Evolutionary conservation across 2,329 filamentous ascomycete species (phyloP).

Genomic region (Thielaviopsis cerberus): DNA sequence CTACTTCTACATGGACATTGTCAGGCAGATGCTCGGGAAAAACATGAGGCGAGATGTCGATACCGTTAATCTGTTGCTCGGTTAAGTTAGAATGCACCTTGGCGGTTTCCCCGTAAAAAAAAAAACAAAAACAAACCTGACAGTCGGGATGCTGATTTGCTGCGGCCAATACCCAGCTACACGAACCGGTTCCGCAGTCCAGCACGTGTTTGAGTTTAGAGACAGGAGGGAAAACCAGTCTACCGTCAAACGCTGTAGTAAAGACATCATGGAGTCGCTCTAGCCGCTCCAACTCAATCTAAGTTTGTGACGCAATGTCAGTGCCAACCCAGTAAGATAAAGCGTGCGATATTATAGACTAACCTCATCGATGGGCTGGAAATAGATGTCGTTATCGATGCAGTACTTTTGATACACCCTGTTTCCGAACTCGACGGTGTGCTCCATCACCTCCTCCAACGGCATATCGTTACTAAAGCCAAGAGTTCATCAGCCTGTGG

Average conservation of each 20-base stretch:
- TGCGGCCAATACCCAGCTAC: conserved; percentile 2
- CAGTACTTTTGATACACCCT: background rate
- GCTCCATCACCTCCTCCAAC: background rate
- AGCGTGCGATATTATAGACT: background rate
- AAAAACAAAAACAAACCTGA: background rate
- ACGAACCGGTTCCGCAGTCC: conserved; percentile 9
- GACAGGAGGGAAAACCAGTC: background rate
- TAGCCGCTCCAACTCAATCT: background rate
- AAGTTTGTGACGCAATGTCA: background rate
- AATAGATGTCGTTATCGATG: conserved; percentile 3
- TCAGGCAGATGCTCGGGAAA: conserved; percentile 43
- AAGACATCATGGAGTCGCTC: conserved; percentile 1
- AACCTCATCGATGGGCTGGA: conserved; percentile 8
- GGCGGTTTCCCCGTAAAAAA: background rate
- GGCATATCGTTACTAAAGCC: background rate
- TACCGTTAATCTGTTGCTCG: background rate
- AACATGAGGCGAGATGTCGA: conserved; percentile 2
- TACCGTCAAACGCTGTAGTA: background rate
- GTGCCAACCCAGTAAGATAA: background rate
- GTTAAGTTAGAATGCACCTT: background rate
- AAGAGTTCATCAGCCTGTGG: background rate
- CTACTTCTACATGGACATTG: conserved; percentile 54
- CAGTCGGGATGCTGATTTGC: conserved; percentile 1
- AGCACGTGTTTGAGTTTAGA: conserved; percentile 1
- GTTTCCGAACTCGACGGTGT: background rate